phyloP scores from a whole-genome alignment of 2,329 filamentous ascomycete species.

The Cladosporium austrohemisphaericum region DNA sequence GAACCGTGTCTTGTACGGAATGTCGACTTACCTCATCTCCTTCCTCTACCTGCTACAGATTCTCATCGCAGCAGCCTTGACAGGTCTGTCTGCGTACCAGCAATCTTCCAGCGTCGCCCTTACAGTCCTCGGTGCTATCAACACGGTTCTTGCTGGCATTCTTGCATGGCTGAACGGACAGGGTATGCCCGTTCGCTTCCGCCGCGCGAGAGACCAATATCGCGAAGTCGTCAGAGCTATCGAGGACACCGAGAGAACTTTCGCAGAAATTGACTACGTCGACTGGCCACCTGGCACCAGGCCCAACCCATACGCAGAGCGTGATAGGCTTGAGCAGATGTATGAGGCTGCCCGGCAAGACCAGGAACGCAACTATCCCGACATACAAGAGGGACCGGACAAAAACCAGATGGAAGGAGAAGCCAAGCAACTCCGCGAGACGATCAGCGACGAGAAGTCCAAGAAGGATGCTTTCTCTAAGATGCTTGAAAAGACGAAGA shows the following conservation, averaged over 20 bases:
- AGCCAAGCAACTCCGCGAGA: conserved; percentile 7
- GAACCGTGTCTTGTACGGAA: conserved; percentile 14
- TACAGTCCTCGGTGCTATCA: conserved; percentile 18
- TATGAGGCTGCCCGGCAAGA: conserved; percentile 16
- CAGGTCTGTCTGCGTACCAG: conserved; percentile 17
- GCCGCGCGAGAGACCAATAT: conserved; percentile 17
- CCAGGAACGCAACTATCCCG: conserved; percentile 18
- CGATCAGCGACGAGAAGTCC: conserved; percentile 15
- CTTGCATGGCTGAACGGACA: conserved; percentile 20
- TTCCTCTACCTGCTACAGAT: conserved; percentile 18
- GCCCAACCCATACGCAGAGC: conserved; percentile 14
- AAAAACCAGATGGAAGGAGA: conserved; percentile 14
- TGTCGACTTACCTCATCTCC: conserved; percentile 16
- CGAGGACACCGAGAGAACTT: conserved; percentile 17
- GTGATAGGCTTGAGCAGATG: conserved; percentile 14
- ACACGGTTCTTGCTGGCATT: conserved; percentile 18
- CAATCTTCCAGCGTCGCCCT: conserved; percentile 7
- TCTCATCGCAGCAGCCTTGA: conserved; percentile 19
- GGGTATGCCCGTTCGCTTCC: conserved; percentile 18
- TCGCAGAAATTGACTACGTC: conserved; percentile 15
- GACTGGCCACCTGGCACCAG: conserved; percentile 5
- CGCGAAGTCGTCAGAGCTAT: conserved; percentile 16
- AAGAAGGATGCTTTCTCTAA: conserved; percentile 9
- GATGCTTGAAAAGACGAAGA: conserved; percentile 8
- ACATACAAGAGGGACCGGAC: conserved; percentile 12